A percentile compares a stretch with the other conserved stretches of the same genome.
These are phyloP conservation scores for Lantana camara DNA, from an alignment of 257 asterid species.

Conservation along the genomic window DNA sequence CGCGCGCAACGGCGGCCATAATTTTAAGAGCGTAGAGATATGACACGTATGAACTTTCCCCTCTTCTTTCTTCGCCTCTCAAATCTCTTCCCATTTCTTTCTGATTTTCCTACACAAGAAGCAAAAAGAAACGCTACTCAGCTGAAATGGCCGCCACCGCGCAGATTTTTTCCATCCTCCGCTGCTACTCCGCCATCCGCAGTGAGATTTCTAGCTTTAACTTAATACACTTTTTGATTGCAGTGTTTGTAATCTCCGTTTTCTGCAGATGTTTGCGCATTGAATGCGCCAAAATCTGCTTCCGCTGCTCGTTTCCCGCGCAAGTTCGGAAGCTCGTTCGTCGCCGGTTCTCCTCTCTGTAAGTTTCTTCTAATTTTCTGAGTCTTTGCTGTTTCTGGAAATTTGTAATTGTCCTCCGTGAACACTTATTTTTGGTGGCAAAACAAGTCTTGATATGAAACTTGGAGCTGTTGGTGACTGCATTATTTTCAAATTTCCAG, in stretches of 20 bases:
- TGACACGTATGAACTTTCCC: conserved; percentile 30
- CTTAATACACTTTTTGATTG: not conserved
- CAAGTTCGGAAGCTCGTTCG: conserved; percentile 27
- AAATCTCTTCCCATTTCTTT: not conserved
- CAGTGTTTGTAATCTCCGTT: not conserved
- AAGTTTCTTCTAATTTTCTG: not conserved
- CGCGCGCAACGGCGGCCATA: too few species aligned
- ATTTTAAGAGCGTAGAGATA: conserved; percentile 1
- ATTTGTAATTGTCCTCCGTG: not conserved
- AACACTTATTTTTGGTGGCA: not conserved
- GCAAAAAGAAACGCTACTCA: not conserved
- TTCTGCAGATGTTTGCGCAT: conserved; percentile 27
- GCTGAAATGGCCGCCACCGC: conserved; percentile 4
- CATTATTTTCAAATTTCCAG: conserved; percentile 32
- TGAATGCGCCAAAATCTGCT: conserved; percentile 13
- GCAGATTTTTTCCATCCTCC: too few species aligned
- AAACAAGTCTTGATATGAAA: not conserved
- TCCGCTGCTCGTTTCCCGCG: conserved; percentile 25
- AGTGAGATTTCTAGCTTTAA: conserved; percentile 24
- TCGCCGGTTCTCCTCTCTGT: conserved; percentile 39
- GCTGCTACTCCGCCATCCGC: conserved; percentile 28
- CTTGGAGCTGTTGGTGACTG: not conserved
- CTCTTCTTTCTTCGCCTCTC: conserved; percentile 20
- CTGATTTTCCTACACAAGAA: not conserved
- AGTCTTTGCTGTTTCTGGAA: not conserved